Evolutionary conservation across 495 filamentous ascomycete species (phyloP).

Genomic region (Parachaetomium inaequale): DNA sequence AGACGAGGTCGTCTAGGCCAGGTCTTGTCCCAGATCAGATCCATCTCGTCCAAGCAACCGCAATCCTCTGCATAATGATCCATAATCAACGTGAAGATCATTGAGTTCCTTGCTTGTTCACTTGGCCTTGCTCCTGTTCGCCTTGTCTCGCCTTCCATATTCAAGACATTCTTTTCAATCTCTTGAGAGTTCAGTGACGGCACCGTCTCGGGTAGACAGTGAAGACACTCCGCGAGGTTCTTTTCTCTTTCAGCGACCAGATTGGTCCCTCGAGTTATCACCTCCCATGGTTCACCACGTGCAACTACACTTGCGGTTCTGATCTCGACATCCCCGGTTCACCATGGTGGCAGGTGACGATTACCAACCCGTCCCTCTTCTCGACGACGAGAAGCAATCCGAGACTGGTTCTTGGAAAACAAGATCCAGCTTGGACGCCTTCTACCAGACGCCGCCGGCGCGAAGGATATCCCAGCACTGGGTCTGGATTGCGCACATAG

Average conservation of each 20-base stretch:
- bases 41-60: not conserved
- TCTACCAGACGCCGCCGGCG: not conserved
- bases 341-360: constrained; percentile 1
- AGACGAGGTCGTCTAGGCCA: not conserved
- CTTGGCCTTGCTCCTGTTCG: not conserved
- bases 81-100: not conserved
- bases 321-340: not conserved
- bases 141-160: not conserved
- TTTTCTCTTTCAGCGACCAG: not conserved
- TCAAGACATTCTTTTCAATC: not conserved
- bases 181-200: not conserved
- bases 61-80: not conserved
- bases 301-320: not conserved
- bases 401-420: not conserved
- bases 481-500: constrained; percentile 2
- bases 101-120: not conserved
- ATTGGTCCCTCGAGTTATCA: not conserved
- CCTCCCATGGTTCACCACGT: not conserved
- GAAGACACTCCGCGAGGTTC: not conserved
- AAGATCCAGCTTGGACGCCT: not conserved
- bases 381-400: not conserved
- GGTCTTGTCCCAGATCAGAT: not conserved
- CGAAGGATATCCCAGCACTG: not conserved
- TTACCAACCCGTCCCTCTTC: not conserved
- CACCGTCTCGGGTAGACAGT: too few species aligned